These are phyloP conservation scores for Monilinia polystroma DNA, from an alignment of 2,329 filamentous ascomycete species.

Conservation along the genomic window DNA sequence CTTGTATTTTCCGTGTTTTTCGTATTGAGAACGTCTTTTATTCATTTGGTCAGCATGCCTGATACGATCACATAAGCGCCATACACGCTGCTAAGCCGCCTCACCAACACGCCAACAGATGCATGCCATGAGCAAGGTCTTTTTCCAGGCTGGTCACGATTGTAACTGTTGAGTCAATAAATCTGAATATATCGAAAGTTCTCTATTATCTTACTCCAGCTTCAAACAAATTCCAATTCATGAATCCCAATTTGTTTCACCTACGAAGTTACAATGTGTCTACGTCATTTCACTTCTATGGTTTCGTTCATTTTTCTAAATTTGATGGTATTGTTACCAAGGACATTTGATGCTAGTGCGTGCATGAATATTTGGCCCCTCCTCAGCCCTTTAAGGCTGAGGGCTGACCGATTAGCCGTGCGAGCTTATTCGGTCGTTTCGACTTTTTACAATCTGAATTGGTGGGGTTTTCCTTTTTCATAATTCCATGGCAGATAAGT, in stretches of 20 bases:
- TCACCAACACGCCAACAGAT: neutral
- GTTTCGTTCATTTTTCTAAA: neutral
- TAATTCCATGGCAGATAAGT: neutral
- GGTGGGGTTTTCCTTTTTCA: slow-evolving; percentile 2
- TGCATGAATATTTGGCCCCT: neutral
- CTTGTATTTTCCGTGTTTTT: neutral
- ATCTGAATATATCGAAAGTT: neutral
- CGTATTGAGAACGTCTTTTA: neutral
- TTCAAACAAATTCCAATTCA: neutral
- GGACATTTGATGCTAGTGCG: slow-evolving; percentile 3
- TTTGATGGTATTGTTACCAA: neutral
- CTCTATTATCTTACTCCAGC: neutral
- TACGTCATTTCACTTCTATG: neutral
- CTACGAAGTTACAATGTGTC: neutral
- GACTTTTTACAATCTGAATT: neutral
- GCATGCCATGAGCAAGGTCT: neutral
- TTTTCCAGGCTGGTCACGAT: neutral
- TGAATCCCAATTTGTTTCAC: neutral
- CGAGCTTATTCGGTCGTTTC: neutral
- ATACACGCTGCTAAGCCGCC: neutral
- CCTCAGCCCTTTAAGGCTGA: slow-evolving; percentile 1
- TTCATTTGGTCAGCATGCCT: neutral
- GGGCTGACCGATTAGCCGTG: neutral
- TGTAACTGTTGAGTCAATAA: neutral
- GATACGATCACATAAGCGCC: neutral